phyloP scores from a whole-genome alignment of 2,329 filamentous ascomycete species.

The Ophiostoma populinum region DNA sequence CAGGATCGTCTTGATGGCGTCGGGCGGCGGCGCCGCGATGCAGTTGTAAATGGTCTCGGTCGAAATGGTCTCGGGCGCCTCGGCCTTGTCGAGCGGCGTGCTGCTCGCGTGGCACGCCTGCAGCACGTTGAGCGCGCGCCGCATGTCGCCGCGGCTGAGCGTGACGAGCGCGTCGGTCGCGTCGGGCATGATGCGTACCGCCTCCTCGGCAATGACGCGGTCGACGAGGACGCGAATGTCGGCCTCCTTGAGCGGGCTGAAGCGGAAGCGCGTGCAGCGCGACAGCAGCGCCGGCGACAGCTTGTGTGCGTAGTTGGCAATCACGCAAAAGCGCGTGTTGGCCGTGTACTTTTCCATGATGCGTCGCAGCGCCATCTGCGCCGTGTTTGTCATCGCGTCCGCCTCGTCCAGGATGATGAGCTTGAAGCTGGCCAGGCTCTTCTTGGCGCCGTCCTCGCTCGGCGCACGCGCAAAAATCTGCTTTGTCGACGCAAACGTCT shows the following conservation, averaged over 20 bases:
- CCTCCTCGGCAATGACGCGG: slow-evolving; percentile 74
- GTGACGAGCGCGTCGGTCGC: slow-evolving; percentile 71
- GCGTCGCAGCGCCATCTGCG: slow-evolving; percentile 87
- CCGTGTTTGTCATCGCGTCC: slow-evolving; percentile 98
- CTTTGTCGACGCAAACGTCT: slow-evolving; percentile 95
- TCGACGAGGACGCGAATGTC: slow-evolving; percentile 80
- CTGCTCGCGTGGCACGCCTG: slow-evolving; percentile 94
- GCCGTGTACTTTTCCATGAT: slow-evolving; percentile 99
- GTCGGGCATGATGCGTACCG: slow-evolving; percentile 64
- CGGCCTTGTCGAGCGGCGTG: slow-evolving; percentile 50
- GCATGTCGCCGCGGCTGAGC: slow-evolving; percentile 91
- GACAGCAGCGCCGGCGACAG: slow-evolving; percentile 84
- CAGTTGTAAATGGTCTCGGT: slow-evolving; percentile 95
- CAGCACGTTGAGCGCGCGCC: slow-evolving; percentile 80
- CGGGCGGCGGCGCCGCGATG: slow-evolving; percentile 84
- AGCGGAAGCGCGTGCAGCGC: slow-evolving; percentile 84
- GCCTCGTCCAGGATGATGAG: slow-evolving; percentile 96
- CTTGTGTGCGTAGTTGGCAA: slow-evolving; percentile 98
- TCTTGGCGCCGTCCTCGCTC: slow-evolving; percentile 21
- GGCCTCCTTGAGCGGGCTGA: slow-evolving; percentile 76
- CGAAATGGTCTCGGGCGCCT: slow-evolving; percentile 62
- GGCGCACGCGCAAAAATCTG: slow-evolving; percentile 59
- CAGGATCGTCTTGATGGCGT: slow-evolving; percentile 71
- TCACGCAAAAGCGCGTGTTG: slow-evolving; percentile 95
- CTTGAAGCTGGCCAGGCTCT: slow-evolving; percentile 62